These are phyloP conservation scores for Ilyonectria mors-panacis DNA, from an alignment of 2,329 filamentous ascomycete species.

Conservation along the genomic window DNA sequence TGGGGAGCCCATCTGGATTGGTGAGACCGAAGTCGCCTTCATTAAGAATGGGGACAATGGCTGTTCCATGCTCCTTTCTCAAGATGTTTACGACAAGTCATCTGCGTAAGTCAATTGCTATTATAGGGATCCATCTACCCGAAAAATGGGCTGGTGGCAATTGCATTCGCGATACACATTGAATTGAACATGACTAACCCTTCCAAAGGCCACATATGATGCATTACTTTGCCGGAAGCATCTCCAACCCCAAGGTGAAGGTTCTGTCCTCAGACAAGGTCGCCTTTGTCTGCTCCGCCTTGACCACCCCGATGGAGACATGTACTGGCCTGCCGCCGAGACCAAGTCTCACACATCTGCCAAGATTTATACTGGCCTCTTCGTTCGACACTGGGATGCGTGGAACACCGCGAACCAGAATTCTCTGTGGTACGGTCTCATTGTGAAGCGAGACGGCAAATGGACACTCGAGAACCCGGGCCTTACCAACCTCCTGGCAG, in stretches of 20 bases:
- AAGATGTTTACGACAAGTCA: conserved; percentile 52
- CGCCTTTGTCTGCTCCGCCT: conserved; percentile 72
- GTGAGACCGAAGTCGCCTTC: conserved; percentile 73
- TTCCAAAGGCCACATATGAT: conserved; percentile 58
- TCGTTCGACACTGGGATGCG: conserved; percentile 88
- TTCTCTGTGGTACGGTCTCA: conserved; percentile 79
- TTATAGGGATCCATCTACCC: background rate
- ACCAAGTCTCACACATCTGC: conserved; percentile 74
- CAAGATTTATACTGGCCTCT: conserved; percentile 81
- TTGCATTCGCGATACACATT: background rate
- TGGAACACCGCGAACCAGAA: conserved; percentile 79
- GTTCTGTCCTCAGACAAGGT: conserved; percentile 64
- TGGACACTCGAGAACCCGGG: conserved; percentile 61
- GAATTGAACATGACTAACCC: background rate
- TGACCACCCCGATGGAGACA: conserved; percentile 76
- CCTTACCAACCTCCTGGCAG: conserved; percentile 76
- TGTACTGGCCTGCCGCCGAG: conserved; percentile 76
- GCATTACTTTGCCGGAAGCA: conserved; percentile 63
- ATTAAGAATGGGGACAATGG: conserved; percentile 66
- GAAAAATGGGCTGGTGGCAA: background rate
- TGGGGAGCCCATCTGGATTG: conserved; percentile 83
- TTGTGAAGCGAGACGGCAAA: conserved; percentile 62
- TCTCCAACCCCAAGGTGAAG: conserved; percentile 73
- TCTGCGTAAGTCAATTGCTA: conserved; percentile 53
- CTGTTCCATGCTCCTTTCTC: conserved; percentile 62